Conservation (phyloP, 2,329 filamentous ascomycete genomes). For the Fusarium globosum region DNA sequence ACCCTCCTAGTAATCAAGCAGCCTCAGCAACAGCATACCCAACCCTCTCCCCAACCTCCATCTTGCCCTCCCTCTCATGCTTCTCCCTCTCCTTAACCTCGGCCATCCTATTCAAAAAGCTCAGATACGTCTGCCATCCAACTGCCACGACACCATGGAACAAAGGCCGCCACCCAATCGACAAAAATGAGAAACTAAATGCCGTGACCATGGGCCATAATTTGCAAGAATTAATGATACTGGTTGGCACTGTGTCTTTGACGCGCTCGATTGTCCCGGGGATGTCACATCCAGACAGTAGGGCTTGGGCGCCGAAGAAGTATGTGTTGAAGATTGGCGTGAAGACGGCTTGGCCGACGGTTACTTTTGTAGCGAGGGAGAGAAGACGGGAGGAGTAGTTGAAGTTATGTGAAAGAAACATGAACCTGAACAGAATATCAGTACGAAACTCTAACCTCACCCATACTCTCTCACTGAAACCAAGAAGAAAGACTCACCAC, state of each 20-base stretch:
- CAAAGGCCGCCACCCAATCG: slow-evolving; percentile 80
- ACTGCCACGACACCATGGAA: slow-evolving; percentile 85
- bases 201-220: slow-evolving; percentile 90
- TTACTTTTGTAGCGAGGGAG: slow-evolving; percentile 80
- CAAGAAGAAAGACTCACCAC: slow-evolving; percentile 67
- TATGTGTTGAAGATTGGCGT: slow-evolving; percentile 86
- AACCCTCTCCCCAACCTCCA: background rate
- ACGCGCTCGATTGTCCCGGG: slow-evolving; percentile 76
- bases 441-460: background rate
- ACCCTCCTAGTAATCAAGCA: background rate
- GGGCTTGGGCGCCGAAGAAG: slow-evolving; percentile 84
- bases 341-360: slow-evolving; percentile 82
- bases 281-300: slow-evolving; percentile 75
- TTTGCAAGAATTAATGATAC: slow-evolving; percentile 82
- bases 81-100: slow-evolving; percentile 55
- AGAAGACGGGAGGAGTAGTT: slow-evolving; percentile 81
- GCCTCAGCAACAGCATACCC: slow-evolving; percentile 4
- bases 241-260: slow-evolving; percentile 78
- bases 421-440: slow-evolving; percentile 65
- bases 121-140: slow-evolving; percentile 93
- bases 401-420: slow-evolving; percentile 83
- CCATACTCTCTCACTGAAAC: background rate
- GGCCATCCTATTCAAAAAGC: slow-evolving; percentile 79
- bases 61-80: background rate
- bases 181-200: slow-evolving; percentile 86